A percentile compares a stretch with the other conserved stretches of the same genome.
phyloP scores from a whole-genome alignment of 306 rosid species.

The Erythrophleum fordii region DNA sequence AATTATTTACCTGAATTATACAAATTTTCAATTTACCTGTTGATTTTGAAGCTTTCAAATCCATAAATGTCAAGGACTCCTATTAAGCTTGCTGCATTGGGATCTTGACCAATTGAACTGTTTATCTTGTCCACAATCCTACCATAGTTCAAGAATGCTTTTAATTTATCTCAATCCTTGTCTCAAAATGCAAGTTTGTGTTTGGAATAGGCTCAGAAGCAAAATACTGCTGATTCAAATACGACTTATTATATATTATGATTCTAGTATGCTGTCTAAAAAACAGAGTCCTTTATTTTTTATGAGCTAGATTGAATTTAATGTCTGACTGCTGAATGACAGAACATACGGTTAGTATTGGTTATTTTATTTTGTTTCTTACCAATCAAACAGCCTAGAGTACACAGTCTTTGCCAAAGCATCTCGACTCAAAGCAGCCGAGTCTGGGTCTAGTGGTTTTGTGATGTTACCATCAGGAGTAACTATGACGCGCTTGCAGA shows the following conservation, averaged over 20 bases:
- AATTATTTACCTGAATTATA: conserved; percentile 3
- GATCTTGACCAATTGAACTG: conserved; percentile 88
- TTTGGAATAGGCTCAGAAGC: conserved; percentile 2
- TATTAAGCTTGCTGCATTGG: conserved; percentile 70
- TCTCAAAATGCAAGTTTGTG: conserved; percentile 11
- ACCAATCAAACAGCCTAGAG: conserved; percentile 85
- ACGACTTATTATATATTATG: conserved; percentile 15
- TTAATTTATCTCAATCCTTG: conserved; percentile 25
- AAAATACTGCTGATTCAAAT: conserved; percentile 5
- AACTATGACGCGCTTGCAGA: conserved; percentile 87
- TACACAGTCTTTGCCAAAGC: conserved; percentile 85
- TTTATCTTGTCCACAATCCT: conserved; percentile 91
- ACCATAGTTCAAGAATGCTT: conserved; percentile 44
- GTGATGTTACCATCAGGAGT: conserved; percentile 92
- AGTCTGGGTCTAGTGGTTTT: conserved; percentile 68
- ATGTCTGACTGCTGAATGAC: conserved; percentile 1
- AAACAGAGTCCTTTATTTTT: not conserved
- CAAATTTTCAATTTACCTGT: conserved; percentile 54
- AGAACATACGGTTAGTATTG: not conserved
- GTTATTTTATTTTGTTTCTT: conserved; percentile 38
- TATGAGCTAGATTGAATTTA: conserved; percentile 14
- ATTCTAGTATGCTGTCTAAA: not conserved
- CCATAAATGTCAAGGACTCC: conserved; percentile 96
- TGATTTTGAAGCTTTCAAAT: conserved; percentile 90
- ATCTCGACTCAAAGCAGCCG: conserved; percentile 81